Evolutionary conservation across 73 alveolate species (phyloP).

Genomic region (Blepharisma stoltei): DNA sequence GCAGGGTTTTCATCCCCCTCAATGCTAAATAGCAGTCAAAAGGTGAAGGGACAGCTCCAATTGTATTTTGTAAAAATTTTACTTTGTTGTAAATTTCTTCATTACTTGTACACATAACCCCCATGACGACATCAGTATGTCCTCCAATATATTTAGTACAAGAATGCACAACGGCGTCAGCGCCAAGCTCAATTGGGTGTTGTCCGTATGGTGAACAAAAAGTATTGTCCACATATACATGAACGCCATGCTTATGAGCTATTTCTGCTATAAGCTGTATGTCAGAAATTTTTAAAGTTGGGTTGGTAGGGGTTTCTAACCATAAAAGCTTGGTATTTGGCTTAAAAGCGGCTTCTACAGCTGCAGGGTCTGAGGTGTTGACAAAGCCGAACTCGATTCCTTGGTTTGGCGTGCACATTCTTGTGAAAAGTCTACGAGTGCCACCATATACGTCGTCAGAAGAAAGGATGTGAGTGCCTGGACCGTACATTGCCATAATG

Average conservation of each 20-base stretch:
- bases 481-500: conserved; percentile 31
- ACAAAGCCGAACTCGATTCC: conserved; percentile 68
- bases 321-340: conserved; percentile 87
- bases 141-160: conserved; percentile 96
- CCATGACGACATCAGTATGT: conserved; percentile 95
- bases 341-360: conserved; percentile 58
- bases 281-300: conserved; percentile 81
- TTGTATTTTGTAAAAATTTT: conserved; percentile 58
- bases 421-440: conserved; percentile 73
- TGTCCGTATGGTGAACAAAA: conserved; percentile 79
- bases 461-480: conserved; percentile 80
- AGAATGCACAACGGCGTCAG: conserved; percentile 85
- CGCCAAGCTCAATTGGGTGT: conserved; percentile 91
- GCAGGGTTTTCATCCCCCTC: conserved; percentile 91
- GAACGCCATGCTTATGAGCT: conserved; percentile 57
- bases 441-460: conserved; percentile 95
- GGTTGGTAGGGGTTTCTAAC: conserved; percentile 96
- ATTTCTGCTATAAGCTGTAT: conserved; percentile 65
- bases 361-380: conserved; percentile 65
- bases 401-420: conserved; percentile 49
- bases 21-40: conserved; percentile 88
- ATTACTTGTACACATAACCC: conserved; percentile 68
- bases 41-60: conserved; percentile 83
- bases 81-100: conserved; percentile 76
- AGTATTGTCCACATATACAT: conserved; percentile 90